Evolutionary conservation across 352 stramenopile genomes (phyloP).

Genomic region (Phytophthora podocarpi): DNA sequence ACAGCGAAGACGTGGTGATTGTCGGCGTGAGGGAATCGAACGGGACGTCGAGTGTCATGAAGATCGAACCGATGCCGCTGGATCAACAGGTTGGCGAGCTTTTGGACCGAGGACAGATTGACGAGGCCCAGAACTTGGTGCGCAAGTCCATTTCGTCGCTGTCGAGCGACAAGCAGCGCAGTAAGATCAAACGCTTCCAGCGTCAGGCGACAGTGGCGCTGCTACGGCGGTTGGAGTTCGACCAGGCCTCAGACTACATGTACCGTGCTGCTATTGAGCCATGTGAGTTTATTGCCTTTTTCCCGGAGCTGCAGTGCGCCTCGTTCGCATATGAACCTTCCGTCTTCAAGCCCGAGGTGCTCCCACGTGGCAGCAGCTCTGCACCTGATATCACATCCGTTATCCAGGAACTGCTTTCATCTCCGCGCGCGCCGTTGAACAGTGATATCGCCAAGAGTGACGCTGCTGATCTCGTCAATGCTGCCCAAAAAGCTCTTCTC

Average conservation of each 20-base stretch:
- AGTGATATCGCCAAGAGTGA: constrained; percentile 70
- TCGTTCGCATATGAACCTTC: constrained; percentile 87
- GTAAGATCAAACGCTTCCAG: constrained; percentile 90
- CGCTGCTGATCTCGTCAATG: constrained; percentile 54
- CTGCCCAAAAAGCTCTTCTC: constrained; percentile 74
- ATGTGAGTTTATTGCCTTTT: constrained; percentile 89
- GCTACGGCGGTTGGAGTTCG: constrained; percentile 81
- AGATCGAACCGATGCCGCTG: constrained; percentile 86
- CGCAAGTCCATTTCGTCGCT: constrained; percentile 79
- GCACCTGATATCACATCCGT: constrained; percentile 81
- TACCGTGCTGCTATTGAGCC: constrained; percentile 85
- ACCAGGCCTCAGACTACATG: constrained; percentile 81
- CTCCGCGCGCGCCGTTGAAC: constrained; percentile 49
- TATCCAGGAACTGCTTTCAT: constrained; percentile 70
- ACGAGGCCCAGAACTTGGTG: constrained; percentile 85
- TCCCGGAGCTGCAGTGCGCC: constrained; percentile 77
- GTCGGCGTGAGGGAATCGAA: constrained; percentile 68
- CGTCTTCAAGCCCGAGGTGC: constrained; percentile 83
- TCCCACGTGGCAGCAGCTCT: constrained; percentile 73
- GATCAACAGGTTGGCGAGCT: constrained; percentile 87
- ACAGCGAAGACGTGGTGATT: constrained; percentile 82
- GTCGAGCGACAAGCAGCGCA: constrained; percentile 84
- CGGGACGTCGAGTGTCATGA: constrained; percentile 78
- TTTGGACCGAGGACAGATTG: constrained; percentile 83
- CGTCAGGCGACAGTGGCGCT: constrained; percentile 82